phyloP scores from a whole-genome alignment of 1,284 basidiomycete species.

The Moesziomyces parantarcticus region DNA sequence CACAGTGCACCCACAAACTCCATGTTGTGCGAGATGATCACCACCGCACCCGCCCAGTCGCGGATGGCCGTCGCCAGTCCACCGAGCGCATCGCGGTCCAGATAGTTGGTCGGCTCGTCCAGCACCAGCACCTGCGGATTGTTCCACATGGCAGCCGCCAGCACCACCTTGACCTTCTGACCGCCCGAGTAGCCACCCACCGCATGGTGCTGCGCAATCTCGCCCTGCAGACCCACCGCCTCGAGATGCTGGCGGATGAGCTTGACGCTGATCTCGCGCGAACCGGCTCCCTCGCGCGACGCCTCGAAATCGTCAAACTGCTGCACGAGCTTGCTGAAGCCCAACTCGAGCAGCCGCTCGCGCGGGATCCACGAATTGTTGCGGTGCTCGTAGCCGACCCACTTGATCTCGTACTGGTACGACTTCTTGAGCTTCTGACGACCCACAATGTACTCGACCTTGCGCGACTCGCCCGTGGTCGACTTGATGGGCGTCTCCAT shows the following conservation, averaged over 20 bases:
- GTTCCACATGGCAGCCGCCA: constrained; percentile 67
- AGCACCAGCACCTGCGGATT: constrained; percentile 65
- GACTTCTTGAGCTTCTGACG: constrained; percentile 95
- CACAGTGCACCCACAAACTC: constrained; percentile 67
- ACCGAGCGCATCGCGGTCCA: constrained; percentile 75
- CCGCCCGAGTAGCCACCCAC: constrained; percentile 69
- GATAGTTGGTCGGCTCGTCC: constrained; percentile 89
- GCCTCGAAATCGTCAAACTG: constrained; percentile 98
- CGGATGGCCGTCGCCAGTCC: constrained; percentile 95
- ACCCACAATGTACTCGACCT: constrained; percentile 89
- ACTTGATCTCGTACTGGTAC: constrained; percentile 96
- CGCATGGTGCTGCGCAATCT: constrained; percentile 67
- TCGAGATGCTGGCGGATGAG: constrained; percentile 67
- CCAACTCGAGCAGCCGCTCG: constrained; percentile 86
- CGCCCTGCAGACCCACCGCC: constrained; percentile 87
- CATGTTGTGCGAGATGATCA: constrained; percentile 93
- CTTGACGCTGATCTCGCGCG: constrained; percentile 74
- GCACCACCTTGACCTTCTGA: constrained; percentile 91
- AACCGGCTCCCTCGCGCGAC: constrained; percentile 74
- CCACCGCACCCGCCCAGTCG: constrained; percentile 95
- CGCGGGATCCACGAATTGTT: constrained; percentile 94
- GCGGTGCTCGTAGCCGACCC: constrained; percentile 90
- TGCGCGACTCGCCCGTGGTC: constrained; percentile 88
- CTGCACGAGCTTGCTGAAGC: constrained; percentile 89
- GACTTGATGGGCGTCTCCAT: constrained; percentile 91